Base-by-base conservation (phyloP, 2,329 filamentous ascomycete genomes). In the Huntiella bhutanensis region DNA sequence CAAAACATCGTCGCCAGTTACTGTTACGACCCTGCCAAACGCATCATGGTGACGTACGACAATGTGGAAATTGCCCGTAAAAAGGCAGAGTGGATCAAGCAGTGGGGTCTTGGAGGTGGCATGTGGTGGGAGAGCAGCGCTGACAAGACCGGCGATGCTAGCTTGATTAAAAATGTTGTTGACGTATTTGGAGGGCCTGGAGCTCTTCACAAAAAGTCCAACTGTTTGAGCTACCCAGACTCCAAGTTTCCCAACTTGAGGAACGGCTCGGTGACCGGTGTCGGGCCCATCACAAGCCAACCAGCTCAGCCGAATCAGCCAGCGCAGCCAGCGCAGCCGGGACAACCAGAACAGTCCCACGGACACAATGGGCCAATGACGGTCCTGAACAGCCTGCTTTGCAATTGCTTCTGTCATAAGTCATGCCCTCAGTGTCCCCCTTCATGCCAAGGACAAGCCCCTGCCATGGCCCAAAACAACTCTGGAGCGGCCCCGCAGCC, bases 121-220 rank as follows among this genome's bases (percentile, higher is more conserved):
- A 95, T 96, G 87, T 96, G 85, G 85, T 94, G 86, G 86, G 87
- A 95, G 64, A 83, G 76, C 55, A 88, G 80, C 55, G 78, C 74
- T 1, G 88, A 95, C 59, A 78, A 77, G 57, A 57, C 61, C 2
- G 77, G 75, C 0, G 64, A 68, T 0, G 61, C 69, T 45, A 88
- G 82, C 54, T 58, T 95, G 56, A 85, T 87, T 47, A 64, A 60
- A 5, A 77, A 70, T 11, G 75, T 79, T 12, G 73, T 81, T 1
- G 64, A 71, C 32, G 63, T 60, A 0, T 59, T 83, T 8, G 78
- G 76, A 13, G 75, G 76, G 0, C 57, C 61, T 0, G 53, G 53
- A 3, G 60, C 55, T 1, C 60, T 84, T 33, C 65, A 75, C 51
- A 62, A 62, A 55, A 64, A 60, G 43, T 54, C 65, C 13, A 84